Percentiles rank a stretch among this genome's conserved stretches.
Evolutionary conservation across 2,329 filamentous ascomycete species (phyloP).

Genomic region (Alternaria dauci): DNA sequence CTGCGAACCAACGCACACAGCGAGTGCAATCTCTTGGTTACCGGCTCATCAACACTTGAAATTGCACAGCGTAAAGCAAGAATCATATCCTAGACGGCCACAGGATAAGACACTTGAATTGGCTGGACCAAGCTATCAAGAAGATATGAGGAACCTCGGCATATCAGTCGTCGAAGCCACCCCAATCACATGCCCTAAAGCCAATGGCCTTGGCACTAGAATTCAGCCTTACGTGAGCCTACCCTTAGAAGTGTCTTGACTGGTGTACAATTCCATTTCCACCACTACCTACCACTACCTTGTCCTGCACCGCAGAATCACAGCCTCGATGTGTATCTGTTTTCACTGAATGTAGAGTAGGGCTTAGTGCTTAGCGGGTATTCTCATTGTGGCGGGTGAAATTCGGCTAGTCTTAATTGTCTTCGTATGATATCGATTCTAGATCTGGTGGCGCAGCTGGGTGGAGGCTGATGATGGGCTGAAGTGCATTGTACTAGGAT

Average conservation of each 20-base stretch:
- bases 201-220: background rate
- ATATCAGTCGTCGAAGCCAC: background rate
- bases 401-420: conserved; percentile 8
- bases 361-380: conserved; percentile 16
- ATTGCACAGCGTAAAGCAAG: background rate
- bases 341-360: background rate
- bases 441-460: conserved; percentile 13
- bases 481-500: background rate
- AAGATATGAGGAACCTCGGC: background rate
- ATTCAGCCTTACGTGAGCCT: conserved; percentile 14
- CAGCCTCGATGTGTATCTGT: conserved; percentile 3
- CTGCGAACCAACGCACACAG: background rate
- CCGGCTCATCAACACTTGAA: background rate
- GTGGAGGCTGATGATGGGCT: conserved; percentile 1
- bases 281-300: background rate
- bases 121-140: background rate
- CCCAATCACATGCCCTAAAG: background rate
- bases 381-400: conserved; percentile 6
- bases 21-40: background rate
- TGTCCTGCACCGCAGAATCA: background rate
- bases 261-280: conserved; percentile 1
- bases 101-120: background rate
- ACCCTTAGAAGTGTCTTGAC: conserved; percentile 1
- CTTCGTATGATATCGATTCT: background rate
- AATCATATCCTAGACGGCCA: background rate